phyloP scores from a whole-genome alignment of 2,329 filamentous ascomycete genomes.

The Claviceps arundinis region DNA sequence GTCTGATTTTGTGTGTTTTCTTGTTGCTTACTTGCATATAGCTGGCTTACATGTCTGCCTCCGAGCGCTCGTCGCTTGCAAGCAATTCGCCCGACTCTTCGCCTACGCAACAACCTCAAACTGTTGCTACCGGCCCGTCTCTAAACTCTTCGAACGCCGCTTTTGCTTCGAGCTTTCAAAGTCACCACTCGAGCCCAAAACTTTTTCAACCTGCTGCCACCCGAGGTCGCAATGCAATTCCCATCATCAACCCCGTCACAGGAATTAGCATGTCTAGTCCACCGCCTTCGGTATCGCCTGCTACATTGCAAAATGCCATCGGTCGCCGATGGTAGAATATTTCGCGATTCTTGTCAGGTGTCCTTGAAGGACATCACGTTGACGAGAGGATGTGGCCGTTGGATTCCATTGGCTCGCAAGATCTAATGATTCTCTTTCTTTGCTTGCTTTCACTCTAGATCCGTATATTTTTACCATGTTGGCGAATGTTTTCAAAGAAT shows the following conservation, averaged over 20 bases:
- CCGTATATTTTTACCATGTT: slow-evolving; percentile 29
- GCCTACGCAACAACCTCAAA: slow-evolving; percentile 75
- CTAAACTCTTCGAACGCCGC: slow-evolving; percentile 53
- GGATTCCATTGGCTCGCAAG: slow-evolving; percentile 21
- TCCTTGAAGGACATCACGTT: slow-evolving; percentile 16
- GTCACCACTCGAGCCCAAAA: slow-evolving; percentile 56
- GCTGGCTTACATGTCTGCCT: slow-evolving; percentile 82
- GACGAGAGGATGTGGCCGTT: slow-evolving; percentile 19
- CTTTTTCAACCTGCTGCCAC: slow-evolving; percentile 84
- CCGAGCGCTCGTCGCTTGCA: slow-evolving; percentile 87
- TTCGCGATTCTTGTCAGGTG: slow-evolving; percentile 15
- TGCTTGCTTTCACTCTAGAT: slow-evolving; percentile 9
- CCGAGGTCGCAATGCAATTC: slow-evolving; percentile 85
- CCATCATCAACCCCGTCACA: slow-evolving; percentile 91
- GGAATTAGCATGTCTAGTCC: slow-evolving; percentile 82
- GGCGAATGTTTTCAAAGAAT: slow-evolving; percentile 29
- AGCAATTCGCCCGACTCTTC: slow-evolving; percentile 89
- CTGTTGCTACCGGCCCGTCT: slow-evolving; percentile 66
- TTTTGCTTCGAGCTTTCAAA: slow-evolving; percentile 53
- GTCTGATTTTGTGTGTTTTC: slow-evolving; percentile 20
- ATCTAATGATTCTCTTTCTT: slow-evolving; percentile 13
- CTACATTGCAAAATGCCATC: slow-evolving; percentile 44
- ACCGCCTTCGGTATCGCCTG: slow-evolving; percentile 56
- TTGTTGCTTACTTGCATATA: slow-evolving; percentile 25
- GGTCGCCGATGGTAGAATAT: slow-evolving; percentile 39